phyloP scores from a whole-genome alignment of 176 grass and related monocot species.

The Poa annua region DNA sequence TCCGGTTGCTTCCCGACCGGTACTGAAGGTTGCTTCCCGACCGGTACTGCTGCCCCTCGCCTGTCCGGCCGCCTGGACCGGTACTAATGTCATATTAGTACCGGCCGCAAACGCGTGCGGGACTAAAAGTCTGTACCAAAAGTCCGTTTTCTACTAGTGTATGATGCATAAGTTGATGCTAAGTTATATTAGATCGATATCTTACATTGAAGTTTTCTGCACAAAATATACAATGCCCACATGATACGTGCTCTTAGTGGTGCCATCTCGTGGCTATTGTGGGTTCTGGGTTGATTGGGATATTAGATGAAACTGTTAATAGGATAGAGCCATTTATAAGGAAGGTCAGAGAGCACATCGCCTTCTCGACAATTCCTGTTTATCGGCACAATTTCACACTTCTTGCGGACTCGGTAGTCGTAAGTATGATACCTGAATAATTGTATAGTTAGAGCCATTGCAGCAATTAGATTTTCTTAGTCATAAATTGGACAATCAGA shows the following conservation, averaged over 20 bases:
- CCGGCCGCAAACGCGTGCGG: too few species aligned
- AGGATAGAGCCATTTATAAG: background rate
- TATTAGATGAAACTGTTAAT: slow-evolving; percentile 19
- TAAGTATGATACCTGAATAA: too few species aligned
- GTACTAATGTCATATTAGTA: too few species aligned
- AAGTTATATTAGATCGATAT: background rate
- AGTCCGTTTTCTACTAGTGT: too few species aligned
- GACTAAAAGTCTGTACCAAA: too few species aligned
- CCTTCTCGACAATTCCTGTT: background rate
- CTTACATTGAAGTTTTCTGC: background rate
- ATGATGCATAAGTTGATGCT: background rate
- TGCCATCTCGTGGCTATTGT: background rate
- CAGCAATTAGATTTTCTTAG: background rate
- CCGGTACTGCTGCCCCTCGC: too few species aligned
- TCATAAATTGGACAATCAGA: background rate
- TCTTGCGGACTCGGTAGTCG: too few species aligned
- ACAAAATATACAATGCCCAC: background rate
- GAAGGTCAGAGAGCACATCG: too few species aligned
- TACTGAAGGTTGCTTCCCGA: too few species aligned
- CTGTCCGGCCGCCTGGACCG: too few species aligned
- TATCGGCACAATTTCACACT: background rate
- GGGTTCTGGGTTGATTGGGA: background rate
- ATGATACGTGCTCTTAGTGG: background rate
- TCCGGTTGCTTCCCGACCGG: too few species aligned
- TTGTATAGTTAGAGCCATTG: background rate